Percentiles rank a stretch among this genome's conserved stretches.
These are phyloP conservation scores for Microbotryum scabiosae DNA, from an alignment of 1,284 basidiomycete species.

Conservation along the genomic window DNA sequence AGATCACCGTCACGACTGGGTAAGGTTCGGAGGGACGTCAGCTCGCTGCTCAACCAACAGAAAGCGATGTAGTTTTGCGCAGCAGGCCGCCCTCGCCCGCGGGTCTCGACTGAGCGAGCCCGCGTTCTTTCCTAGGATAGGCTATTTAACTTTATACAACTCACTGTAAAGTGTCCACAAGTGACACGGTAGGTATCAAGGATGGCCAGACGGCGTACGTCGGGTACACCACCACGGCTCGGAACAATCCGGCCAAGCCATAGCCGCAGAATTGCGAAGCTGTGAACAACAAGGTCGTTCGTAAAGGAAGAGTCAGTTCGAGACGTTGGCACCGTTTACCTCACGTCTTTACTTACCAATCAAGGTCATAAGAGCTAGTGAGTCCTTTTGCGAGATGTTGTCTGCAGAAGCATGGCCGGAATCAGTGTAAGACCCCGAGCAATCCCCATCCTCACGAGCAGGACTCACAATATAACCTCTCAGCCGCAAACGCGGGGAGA, in stretches of 20 bases:
- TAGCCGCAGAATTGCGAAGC: slow-evolving; percentile 24
- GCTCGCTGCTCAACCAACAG: slow-evolving; percentile 45
- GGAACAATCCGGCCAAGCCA: not conserved
- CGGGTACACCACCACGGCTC: not conserved
- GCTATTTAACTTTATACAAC: no score
- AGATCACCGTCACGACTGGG: slow-evolving; percentile 43
- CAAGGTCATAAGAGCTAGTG: not conserved
- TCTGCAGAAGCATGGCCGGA: not conserved
- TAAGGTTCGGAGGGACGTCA: slow-evolving; percentile 49
- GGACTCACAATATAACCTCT: slow-evolving; percentile 1
- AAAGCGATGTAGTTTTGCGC: slow-evolving; percentile 38
- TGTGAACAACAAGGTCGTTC: no score
- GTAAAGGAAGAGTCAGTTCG: no score
- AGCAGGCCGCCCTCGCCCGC: not conserved
- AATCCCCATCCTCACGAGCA: not conserved
- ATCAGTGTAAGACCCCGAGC: no score
- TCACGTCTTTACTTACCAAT: not conserved
- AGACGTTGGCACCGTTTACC: no score
- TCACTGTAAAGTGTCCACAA: slow-evolving; percentile 49
- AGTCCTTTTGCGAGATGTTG: not conserved
- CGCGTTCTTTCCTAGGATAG: no score
- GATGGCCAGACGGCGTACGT: slow-evolving; percentile 4
- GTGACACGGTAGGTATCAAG: slow-evolving; percentile 45
- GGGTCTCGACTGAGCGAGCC: no score
- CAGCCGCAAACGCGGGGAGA: not conserved